Percentiles rank a stretch among this genome's conserved stretches.
phyloP scores from a whole-genome alignment of 768 basidiomycete genomes.

The Trametopsis cervina region DNA sequence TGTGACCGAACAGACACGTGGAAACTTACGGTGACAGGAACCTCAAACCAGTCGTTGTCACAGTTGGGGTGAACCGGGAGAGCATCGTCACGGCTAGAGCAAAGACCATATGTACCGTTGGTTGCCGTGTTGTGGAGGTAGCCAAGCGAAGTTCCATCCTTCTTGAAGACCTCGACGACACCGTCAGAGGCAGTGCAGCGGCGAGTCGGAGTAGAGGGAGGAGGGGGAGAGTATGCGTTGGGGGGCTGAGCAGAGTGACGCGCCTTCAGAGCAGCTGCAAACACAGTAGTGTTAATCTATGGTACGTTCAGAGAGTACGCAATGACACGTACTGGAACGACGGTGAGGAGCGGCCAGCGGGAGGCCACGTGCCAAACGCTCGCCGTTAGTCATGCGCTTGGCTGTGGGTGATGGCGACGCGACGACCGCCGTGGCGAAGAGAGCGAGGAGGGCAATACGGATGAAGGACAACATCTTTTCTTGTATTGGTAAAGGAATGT shows the following conservation, averaged over 20 bases:
- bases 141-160: not conserved
- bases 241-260: not conserved
- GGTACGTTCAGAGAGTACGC: too few species aligned
- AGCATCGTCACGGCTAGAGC: not conserved
- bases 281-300: not conserved
- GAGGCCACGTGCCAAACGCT: slow-evolving; percentile 5
- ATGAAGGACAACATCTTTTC: slow-evolving; percentile 4
- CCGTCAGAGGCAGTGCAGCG: slow-evolving; percentile 2
- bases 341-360: slow-evolving; percentile 1
- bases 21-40: slow-evolving; percentile 1
- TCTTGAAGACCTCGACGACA: slow-evolving; percentile 3
- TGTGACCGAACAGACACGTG: too few species aligned
- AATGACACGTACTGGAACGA: slow-evolving; percentile 2
- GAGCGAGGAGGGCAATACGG: slow-evolving; percentile 3
- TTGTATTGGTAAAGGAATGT: not conserved
- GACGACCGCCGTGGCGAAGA: slow-evolving; percentile 3
- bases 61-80: slow-evolving; percentile 1
- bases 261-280: slow-evolving; percentile 1
- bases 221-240: not conserved
- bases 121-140: slow-evolving; percentile 1
- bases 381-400: slow-evolving; percentile 5
- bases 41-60: slow-evolving; percentile 2
- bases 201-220: not conserved
- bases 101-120: slow-evolving; percentile 7
- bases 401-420: not conserved